Conservation (phyloP, 2,329 filamentous ascomycete species). For the Talaromyces sp. region DNA sequence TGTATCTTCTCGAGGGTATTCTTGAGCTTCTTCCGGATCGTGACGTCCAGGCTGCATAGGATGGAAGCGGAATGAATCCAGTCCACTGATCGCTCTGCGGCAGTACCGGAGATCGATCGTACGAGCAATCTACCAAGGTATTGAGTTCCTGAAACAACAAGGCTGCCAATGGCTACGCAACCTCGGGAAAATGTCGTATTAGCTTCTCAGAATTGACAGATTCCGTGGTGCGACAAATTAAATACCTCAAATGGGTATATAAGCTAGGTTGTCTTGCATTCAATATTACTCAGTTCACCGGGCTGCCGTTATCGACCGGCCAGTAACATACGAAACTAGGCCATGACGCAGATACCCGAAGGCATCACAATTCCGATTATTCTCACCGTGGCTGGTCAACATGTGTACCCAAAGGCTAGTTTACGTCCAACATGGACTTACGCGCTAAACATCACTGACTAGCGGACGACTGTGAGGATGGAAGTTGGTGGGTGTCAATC, state of each 20-base stretch:
- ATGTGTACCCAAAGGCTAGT: not conserved
- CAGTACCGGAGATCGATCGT: not conserved
- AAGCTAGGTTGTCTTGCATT: not conserved
- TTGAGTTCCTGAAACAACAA: not conserved
- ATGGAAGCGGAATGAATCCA: conserved; percentile 8
- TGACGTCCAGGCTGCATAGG: conserved; percentile 11
- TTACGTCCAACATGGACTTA: not conserved
- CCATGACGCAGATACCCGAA: not conserved
- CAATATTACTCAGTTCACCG: conserved; percentile 1
- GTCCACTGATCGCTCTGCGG: not conserved
- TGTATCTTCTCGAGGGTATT: not conserved
- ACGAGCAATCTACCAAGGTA: not conserved
- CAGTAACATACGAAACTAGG: not conserved
- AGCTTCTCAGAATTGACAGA: not conserved
- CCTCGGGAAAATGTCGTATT: conserved; percentile 1
- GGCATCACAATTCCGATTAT: not conserved
- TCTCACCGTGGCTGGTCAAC: not conserved
- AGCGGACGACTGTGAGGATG: not conserved
- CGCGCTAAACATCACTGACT: not conserved
- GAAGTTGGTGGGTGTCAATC: not conserved
- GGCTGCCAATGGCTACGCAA: not conserved
- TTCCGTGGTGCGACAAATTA: not conserved
- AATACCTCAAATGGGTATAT: conserved; percentile 5
- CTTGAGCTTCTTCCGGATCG: not conserved
- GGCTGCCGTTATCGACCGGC: not conserved